Conservation (phyloP, 768 basidiomycete genomes). For the Tulasnella sp. region DNA sequence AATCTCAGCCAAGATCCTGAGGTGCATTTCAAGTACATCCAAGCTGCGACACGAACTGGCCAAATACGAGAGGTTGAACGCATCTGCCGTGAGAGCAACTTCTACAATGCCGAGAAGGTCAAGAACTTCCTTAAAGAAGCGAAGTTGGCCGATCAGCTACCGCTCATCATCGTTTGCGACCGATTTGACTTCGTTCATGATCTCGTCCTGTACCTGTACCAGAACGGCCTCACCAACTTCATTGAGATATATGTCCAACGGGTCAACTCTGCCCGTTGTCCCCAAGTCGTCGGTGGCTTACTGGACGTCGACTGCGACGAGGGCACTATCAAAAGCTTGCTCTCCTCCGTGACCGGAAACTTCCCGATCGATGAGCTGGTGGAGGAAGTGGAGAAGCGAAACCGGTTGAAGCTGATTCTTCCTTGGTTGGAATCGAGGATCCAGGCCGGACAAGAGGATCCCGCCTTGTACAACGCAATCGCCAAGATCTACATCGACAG, state of each 20-base stretch:
- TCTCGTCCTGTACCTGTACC: constrained; percentile 95
- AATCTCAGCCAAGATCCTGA: constrained; percentile 94
- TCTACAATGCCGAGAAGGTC: constrained; percentile 98
- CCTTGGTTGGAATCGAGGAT: constrained; percentile 96
- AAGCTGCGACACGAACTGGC: constrained; percentile 94
- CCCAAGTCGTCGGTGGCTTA: constrained; percentile 92
- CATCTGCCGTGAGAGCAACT: constrained; percentile 93
- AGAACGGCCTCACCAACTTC: constrained; percentile 91
- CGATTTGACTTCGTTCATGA: constrained; percentile 99
- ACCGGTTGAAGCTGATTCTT: constrained; percentile 89
- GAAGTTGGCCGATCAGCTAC: constrained; percentile 89
- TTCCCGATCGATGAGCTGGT: constrained; percentile 98
- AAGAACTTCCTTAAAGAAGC: constrained; percentile 99
- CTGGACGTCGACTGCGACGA: constrained; percentile 99
- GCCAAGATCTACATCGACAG: constrained; percentile 99
- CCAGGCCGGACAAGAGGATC: constrained; percentile 86
- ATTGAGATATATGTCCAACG: constrained; percentile 99
- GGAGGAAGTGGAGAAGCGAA: constrained; percentile 91
- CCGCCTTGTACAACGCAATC: constrained; percentile 90
- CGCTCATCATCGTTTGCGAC: constrained; percentile 99
- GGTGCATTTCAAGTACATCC: constrained; percentile 99
- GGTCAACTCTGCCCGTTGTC: constrained; percentile 93
- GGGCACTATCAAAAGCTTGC: constrained; percentile 83
- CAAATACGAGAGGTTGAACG: constrained; percentile 99
- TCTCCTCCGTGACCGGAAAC: constrained; percentile 88